These are phyloP conservation scores for Lentinula sp. DNA, from an alignment of 768 basidiomycete species.

Conservation along the genomic window DNA sequence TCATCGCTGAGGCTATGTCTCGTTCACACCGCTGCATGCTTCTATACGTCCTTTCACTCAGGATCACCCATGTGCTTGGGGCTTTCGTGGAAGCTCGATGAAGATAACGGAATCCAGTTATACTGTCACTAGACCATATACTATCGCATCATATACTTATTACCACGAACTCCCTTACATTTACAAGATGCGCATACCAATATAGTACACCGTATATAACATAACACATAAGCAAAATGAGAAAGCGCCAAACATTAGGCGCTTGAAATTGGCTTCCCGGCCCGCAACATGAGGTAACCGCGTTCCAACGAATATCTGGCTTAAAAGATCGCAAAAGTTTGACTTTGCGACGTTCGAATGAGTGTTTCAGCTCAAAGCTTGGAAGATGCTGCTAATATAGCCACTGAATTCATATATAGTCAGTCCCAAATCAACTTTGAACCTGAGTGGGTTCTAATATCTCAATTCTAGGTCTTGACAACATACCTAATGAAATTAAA, in stretches of 20 bases:
- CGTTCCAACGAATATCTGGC: neutral
- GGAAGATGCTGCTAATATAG: constrained; percentile 49
- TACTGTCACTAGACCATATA: neutral
- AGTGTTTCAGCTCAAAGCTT: constrained; percentile 26
- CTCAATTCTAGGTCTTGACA: constrained; percentile 34
- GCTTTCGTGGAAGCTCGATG: neutral
- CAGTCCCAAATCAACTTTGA: constrained; percentile 8
- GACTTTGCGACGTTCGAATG: constrained; percentile 1
- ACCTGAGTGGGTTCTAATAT: neutral
- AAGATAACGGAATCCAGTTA: neutral
- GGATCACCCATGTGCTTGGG: neutral
- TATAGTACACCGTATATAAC: neutral
- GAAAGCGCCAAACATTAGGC: too few species aligned
- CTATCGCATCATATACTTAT: neutral
- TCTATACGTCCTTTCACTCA: neutral
- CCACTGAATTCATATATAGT: constrained; percentile 55
- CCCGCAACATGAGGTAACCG: neutral
- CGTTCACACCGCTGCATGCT: neutral
- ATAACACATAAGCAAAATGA: too few species aligned
- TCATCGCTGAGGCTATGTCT: neutral
- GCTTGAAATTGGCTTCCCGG: neutral
- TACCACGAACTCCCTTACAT: neutral
- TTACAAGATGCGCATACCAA: neutral
- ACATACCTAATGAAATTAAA: constrained; percentile 46
- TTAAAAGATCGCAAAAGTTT: neutral